phyloP scores from a whole-genome alignment of 169 alveolate genomes.

The Perkinsus olseni region DNA sequence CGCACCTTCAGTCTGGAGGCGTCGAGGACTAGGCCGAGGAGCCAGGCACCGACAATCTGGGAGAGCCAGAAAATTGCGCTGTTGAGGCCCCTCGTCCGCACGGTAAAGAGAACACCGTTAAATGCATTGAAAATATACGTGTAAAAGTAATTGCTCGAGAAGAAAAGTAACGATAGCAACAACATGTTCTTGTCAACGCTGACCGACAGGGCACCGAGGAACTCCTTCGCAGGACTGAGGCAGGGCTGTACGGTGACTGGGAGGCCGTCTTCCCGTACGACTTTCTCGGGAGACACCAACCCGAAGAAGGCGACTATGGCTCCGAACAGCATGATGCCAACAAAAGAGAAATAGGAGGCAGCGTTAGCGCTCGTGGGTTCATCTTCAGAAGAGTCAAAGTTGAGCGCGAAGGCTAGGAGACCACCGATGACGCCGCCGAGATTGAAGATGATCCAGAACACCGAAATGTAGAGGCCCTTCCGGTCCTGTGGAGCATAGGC shows the following conservation, averaged over 20 bases:
- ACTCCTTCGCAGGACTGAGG: not conserved
- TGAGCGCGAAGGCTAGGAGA: slow-evolving; percentile 19
- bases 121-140: slow-evolving; percentile 30
- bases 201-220: not conserved
- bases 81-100: slow-evolving; percentile 35
- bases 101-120: slow-evolving; percentile 28
- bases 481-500: slow-evolving; percentile 20
- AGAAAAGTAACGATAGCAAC: slow-evolving; percentile 12
- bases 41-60: slow-evolving; percentile 23
- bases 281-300: not conserved
- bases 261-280: not conserved
- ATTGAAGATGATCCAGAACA: slow-evolving; percentile 34
- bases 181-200: not conserved
- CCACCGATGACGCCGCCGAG: slow-evolving; percentile 37
- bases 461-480: slow-evolving; percentile 19
- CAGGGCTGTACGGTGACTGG: not conserved
- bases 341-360: not conserved
- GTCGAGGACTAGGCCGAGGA: not conserved
- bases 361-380: not conserved
- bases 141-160: slow-evolving; percentile 32
- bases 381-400: slow-evolving; percentile 1
- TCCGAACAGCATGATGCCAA: not conserved
- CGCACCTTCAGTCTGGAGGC: not conserved
- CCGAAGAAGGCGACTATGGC: not conserved
- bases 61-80: slow-evolving; percentile 31